These are phyloP conservation scores for Gracilaria gracilis DNA, from an alignment of 23 red algal genomes.

Conservation along the genomic window DNA sequence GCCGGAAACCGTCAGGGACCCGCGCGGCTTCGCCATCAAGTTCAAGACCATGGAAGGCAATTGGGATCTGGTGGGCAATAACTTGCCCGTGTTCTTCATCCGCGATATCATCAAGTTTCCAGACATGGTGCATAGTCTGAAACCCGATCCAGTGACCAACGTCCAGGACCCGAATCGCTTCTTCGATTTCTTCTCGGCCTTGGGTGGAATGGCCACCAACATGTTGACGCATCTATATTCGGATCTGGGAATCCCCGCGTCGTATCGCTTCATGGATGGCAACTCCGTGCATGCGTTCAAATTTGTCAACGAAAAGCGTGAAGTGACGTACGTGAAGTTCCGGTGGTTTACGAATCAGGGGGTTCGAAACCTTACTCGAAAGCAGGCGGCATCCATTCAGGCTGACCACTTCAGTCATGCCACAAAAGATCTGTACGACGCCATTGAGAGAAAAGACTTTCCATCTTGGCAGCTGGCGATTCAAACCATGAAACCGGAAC, in stretches of 20 bases:
- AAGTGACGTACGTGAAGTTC: too few relatives aligned
- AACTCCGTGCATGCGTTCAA: conserved; percentile 79
- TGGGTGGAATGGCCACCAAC: conserved; percentile 53
- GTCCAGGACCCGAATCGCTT: conserved; percentile 65
- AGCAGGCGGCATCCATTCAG: too few relatives aligned
- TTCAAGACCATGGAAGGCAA: conserved; percentile 83
- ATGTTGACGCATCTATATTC: conserved; percentile 81
- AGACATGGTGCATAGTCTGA: conserved; percentile 90
- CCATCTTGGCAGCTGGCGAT: too few relatives aligned
- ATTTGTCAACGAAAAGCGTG: conserved; percentile 55
- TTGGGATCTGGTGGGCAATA: conserved; percentile 95
- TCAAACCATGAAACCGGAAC: too few relatives aligned
- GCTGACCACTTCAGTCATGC: too few relatives aligned
- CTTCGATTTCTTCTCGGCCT: conserved; percentile 85
- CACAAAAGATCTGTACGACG: too few relatives aligned
- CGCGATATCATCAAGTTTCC: conserved; percentile 93
- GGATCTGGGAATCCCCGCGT: conserved; percentile 81
- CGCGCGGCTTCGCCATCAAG: conserved; percentile 93
- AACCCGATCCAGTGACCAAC: conserved; percentile 76
- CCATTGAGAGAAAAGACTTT: too few relatives aligned
- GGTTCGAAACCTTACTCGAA: too few relatives aligned
- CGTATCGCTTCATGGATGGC: conserved; percentile 86
- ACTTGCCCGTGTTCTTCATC: conserved; percentile 96
- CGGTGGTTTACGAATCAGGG: conserved; percentile 85
- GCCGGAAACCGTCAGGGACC: conserved; percentile 91